Conservation (phyloP, 1,284 basidiomycete species). For the Boletus mariae region DNA sequence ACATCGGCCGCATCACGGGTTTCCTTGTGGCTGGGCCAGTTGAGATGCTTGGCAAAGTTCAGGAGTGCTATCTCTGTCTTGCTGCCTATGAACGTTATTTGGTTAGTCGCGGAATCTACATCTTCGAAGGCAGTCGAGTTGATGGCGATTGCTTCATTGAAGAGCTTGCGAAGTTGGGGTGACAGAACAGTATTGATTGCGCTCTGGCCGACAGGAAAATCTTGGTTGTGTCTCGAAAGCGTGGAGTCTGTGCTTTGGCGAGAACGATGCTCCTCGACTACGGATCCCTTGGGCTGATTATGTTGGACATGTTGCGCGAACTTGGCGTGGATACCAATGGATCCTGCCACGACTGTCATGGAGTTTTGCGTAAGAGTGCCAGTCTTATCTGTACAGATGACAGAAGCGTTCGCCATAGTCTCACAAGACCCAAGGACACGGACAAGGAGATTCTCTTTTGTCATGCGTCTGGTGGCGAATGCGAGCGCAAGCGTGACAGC, state of each 20-base stretch:
- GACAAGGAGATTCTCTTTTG: conserved; percentile 89
- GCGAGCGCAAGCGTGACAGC: conserved; percentile 96
- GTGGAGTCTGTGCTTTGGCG: conserved; percentile 32
- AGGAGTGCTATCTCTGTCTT: conserved; percentile 97
- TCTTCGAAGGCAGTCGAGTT: conserved; percentile 98
- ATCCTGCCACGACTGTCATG: conserved; percentile 96
- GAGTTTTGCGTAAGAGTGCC: conserved; percentile 90
- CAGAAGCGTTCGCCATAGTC: conserved; percentile 97
- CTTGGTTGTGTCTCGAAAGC: conserved; percentile 47
- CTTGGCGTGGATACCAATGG: conserved; percentile 90
- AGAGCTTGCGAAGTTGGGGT: conserved; percentile 59
- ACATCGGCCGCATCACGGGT: conserved; percentile 67
- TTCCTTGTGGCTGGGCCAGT: conserved; percentile 76
- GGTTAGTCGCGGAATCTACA: conserved; percentile 60
- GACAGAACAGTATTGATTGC: conserved; percentile 66
- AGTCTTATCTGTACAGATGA: conserved; percentile 96
- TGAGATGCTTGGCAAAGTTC: conserved; percentile 82
- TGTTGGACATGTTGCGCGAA: conserved; percentile 81
- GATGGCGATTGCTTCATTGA: conserved; percentile 87
- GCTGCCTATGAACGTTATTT: conserved; percentile 79
- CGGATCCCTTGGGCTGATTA: conserved; percentile 75
- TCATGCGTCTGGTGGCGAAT: conserved; percentile 97
- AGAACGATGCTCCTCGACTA: conserved; percentile 49
- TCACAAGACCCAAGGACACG: conserved; percentile 95
- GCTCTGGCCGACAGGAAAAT: conserved; percentile 84